Percentiles rank a stretch among this genome's conserved stretches.
Evolutionary conservation across 192 early-diverging fungal genomes (phyloP).

Genomic region (Umbelopsis vinacea): DNA sequence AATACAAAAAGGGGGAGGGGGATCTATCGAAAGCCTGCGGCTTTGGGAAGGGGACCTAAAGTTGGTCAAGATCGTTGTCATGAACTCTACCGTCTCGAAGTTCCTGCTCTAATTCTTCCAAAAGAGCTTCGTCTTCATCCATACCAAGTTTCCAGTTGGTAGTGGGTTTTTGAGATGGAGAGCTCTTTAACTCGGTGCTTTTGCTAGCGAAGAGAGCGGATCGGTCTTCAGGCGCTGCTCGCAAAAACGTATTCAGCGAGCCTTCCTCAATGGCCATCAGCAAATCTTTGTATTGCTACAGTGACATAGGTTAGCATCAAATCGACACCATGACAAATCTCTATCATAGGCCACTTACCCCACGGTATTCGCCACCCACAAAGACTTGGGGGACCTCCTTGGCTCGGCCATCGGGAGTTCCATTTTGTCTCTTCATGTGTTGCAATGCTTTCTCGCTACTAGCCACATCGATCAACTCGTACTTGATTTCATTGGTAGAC

Average conservation of each 20-base stretch:
- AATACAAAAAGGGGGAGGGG: not conserved
- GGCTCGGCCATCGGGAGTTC: slow-evolving; percentile 10
- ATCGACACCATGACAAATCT: not conserved
- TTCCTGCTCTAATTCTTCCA: slow-evolving; percentile 30
- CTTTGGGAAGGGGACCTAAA: not conserved
- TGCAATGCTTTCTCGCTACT: slow-evolving; percentile 34
- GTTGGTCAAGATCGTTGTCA: not conserved
- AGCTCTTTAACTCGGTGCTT: not conserved
- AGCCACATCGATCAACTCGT: slow-evolving; percentile 36
- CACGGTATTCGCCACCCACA: slow-evolving; percentile 29
- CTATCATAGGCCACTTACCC: slow-evolving; percentile 3
- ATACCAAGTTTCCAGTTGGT: not conserved
- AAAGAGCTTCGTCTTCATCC: slow-evolving; percentile 33
- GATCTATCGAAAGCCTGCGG: not conserved
- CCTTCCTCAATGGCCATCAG: not conserved
- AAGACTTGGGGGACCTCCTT: slow-evolving; percentile 33
- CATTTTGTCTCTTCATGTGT: slow-evolving; percentile 34
- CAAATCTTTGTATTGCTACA: slow-evolving; percentile 32
- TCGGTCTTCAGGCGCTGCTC: not conserved
- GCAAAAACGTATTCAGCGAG: not conserved
- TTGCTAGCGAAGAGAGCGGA: slow-evolving; percentile 3
- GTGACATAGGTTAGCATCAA: not conserved
- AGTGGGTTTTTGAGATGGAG: not conserved
- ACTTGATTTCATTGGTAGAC: slow-evolving; percentile 18
- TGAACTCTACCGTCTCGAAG: slow-evolving; percentile 25